A percentile compares a stretch with the other conserved stretches of the same genome.
Conservation (phyloP, 495 filamentous ascomycete species). For the Corynascus novoguineensis region DNA sequence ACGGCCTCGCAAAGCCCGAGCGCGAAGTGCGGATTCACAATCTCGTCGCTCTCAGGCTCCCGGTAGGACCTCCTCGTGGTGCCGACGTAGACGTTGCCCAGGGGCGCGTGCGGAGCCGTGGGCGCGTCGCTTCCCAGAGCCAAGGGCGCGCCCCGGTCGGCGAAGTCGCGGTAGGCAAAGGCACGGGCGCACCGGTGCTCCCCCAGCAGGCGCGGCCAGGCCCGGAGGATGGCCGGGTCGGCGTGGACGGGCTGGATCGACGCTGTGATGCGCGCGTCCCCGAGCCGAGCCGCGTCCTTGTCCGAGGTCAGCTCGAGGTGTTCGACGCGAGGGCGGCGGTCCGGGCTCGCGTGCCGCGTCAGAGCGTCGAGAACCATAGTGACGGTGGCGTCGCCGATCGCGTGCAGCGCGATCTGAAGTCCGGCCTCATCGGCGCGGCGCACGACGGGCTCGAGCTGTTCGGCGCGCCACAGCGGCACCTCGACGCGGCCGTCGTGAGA, state of each 20-base stretch:
- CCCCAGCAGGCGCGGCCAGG: slow-evolving; percentile 54
- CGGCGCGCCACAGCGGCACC: slow-evolving; percentile 52
- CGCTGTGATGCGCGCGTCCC: slow-evolving; percentile 53
- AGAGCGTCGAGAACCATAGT: slow-evolving; percentile 52
- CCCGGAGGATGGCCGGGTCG: slow-evolving; percentile 56
- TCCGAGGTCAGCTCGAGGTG: slow-evolving; percentile 55
- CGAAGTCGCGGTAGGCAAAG: slow-evolving; percentile 59
- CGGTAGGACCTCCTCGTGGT: slow-evolving; percentile 53
- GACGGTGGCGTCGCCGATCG: slow-evolving; percentile 58
- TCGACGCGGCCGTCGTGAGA: slow-evolving; percentile 39
- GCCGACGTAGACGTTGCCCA: slow-evolving; percentile 55
- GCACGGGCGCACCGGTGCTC: slow-evolving; percentile 47
- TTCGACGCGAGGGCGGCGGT: slow-evolving; percentile 55
- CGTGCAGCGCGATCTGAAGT: slow-evolving; percentile 60
- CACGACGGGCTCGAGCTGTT: slow-evolving; percentile 50
- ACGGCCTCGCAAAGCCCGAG: slow-evolving; percentile 48
- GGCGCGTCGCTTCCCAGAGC: slow-evolving; percentile 59
- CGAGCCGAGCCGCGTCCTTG: slow-evolving; percentile 49
- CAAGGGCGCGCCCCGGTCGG: slow-evolving; percentile 46
- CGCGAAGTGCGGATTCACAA: slow-evolving; percentile 50
- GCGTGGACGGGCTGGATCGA: slow-evolving; percentile 61
- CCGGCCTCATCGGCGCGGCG: slow-evolving; percentile 48
- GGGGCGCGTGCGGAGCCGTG: slow-evolving; percentile 52
- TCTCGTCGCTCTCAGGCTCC: slow-evolving; percentile 42
- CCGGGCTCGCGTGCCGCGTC: slow-evolving; percentile 38